Base-by-base conservation (phyloP, 176 grass and related monocot genomes). In the Cymbopogon citratus region DNA sequence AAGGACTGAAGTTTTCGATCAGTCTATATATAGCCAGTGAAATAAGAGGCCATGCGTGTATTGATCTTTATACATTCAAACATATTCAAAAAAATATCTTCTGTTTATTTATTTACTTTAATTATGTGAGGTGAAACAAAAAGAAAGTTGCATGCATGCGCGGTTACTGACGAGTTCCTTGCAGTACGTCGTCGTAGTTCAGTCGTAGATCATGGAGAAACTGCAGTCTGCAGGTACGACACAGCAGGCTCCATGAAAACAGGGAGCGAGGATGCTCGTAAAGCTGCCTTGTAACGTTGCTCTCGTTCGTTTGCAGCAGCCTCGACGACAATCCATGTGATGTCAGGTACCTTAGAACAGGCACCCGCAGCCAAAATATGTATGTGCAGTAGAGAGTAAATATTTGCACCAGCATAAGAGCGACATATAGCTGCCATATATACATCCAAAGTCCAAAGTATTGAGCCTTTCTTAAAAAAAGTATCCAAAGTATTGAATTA, bases 211-310 rank as follows among this genome's bases (percentile, higher is more conserved):
- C 72, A 26, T 69, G 87, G 87, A 31, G 29, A 88, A 84, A 88
- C 87, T 23, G 87, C 69, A 29, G 57, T 84, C 87, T n/a, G 87
- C 70, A 29, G 59, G 34, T 28, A 31, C 45, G 77, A 49, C 9
- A 46, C 27, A n/a, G 77, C 77, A 88, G 25, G 39, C 76, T 70
- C 63, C 76, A 84, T 18, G 81, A 84, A 88, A 80, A 75, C 31
- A 66, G 81, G 75, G 76, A n/a, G 81, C 45, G 28, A 48, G 49
- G 74, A 70, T 64, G 11, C 59, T 46, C 70, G 70, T 2, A 35
- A 70, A 80, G 63, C 45, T 56, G 78, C 34, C 56, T 70, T 83
- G 71, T 54, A 83, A 83, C 81, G 44, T 52, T 66, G 71, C 71
- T 83, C 73, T 40, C 61, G 61, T 75, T 83, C 31, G 63, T 16